Percentiles rank a stretch among this genome's conserved stretches.
Conservation (phyloP, 495 filamentous ascomycete species). For the Penicillium maclennaniae region DNA sequence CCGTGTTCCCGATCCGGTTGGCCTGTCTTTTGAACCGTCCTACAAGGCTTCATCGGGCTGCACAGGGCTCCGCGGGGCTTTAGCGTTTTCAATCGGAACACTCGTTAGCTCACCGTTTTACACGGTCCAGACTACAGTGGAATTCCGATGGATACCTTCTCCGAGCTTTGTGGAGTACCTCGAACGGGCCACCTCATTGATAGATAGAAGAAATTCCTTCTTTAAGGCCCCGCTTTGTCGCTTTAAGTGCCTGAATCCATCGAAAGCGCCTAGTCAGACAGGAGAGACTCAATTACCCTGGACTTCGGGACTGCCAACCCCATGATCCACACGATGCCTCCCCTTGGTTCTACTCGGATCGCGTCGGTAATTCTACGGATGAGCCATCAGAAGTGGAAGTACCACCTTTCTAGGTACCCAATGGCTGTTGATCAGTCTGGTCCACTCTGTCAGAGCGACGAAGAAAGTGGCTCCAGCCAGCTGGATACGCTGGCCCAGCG, state of each 20-base stretch:
- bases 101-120: neutral
- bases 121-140: conserved; percentile 7
- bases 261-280: neutral
- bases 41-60: too few relatives aligned
- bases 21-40: neutral
- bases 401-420: neutral
- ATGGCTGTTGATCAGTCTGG: neutral
- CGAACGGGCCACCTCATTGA: neutral
- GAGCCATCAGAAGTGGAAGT: neutral
- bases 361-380: conserved; percentile 3
- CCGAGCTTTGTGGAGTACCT: neutral
- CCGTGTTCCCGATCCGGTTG: neutral
- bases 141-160: neutral
- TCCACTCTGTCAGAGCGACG: neutral
- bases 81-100: neutral
- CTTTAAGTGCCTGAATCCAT: neutral
- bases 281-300: conserved; percentile 10
- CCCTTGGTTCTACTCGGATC: conserved; percentile 10
- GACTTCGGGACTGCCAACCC: conserved; percentile 8
- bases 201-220: neutral
- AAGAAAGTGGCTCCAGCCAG: conserved; percentile 6
- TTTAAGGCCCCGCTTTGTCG: neutral
- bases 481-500: neutral
- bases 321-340: conserved; percentile 9
- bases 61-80: too few relatives aligned